Evolutionary conservation across 164 flowering plant species (phyloP).

Genomic region (Aristolochia contorta): DNA sequence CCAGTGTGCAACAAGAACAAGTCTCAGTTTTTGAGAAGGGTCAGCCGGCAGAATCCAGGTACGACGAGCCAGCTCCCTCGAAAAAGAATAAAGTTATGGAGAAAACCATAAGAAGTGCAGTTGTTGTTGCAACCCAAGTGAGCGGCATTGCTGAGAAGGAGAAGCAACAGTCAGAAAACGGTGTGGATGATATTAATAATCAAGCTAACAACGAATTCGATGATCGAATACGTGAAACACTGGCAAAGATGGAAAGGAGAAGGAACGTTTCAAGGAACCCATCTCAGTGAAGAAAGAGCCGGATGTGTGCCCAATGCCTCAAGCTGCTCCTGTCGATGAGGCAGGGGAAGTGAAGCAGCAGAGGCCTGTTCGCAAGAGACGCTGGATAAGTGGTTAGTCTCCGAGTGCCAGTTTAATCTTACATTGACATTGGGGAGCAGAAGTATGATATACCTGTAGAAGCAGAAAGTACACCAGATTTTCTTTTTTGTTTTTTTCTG

Average conservation of each 20-base stretch:
- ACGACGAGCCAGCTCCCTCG: not conserved
- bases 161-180: conserved; percentile 5
- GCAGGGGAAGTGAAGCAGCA: conserved; percentile 24
- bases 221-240: conserved; percentile 38
- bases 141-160: conserved; percentile 10
- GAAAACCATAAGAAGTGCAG: conserved; percentile 3
- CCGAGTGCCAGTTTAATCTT: too few relatives aligned
- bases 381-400: not conserved
- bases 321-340: conserved; percentile 15
- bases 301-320: conserved; percentile 16
- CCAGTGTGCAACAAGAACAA: conserved; percentile 11
- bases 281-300: conserved; percentile 23
- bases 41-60: conserved; percentile 30
- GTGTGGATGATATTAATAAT: conserved; percentile 3
- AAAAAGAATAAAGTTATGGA: conserved; percentile 10
- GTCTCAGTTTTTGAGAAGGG: conserved; percentile 41
- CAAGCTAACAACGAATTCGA: conserved; percentile 17
- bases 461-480: not conserved
- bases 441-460: not conserved
- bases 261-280: conserved; percentile 64
- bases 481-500: not conserved
- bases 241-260: conserved; percentile 66
- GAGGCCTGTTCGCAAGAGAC: conserved; percentile 2
- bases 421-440: not conserved
- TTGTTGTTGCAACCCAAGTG: not conserved